Evolutionary conservation across 345 rosid genomes (phyloP).

Genomic region (Erucastrum elatum): DNA sequence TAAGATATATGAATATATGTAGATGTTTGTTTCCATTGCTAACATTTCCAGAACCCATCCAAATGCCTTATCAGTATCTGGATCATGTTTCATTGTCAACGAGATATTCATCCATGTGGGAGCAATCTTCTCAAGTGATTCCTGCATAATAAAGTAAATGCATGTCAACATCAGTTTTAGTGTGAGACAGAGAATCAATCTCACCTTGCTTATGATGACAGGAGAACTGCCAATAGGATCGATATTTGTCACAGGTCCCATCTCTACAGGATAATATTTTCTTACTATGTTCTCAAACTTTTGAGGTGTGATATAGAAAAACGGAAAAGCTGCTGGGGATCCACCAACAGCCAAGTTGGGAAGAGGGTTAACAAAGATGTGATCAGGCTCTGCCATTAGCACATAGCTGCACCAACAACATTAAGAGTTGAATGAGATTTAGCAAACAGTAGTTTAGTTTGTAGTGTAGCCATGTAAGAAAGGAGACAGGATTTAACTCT

Average conservation of each 20-base stretch:
- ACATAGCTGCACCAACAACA: conserved; percentile 60
- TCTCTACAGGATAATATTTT: conserved; percentile 68
- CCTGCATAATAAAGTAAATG: conserved; percentile 43
- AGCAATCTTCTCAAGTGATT: conserved; percentile 75
- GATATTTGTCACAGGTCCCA: conserved; percentile 70
- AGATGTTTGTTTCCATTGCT: conserved; percentile 34
- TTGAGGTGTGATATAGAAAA: conserved; percentile 82
- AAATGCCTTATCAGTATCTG: conserved; percentile 89
- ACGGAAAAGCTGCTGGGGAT: conserved; percentile 80
- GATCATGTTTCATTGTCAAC: conserved; percentile 85
- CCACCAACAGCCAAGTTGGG: conserved; percentile 75
- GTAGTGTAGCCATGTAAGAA: neutral
- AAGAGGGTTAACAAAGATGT: conserved; percentile 73
- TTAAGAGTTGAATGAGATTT: neutral
- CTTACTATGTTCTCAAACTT: conserved; percentile 55
- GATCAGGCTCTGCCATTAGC: conserved; percentile 97
- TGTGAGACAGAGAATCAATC: neutral
- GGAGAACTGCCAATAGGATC: conserved; percentile 95
- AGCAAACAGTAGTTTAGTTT: neutral
- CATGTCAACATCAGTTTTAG: neutral
- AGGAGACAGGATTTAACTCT: conserved; percentile 62
- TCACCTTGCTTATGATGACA: conserved; percentile 78
- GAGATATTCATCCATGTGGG: conserved; percentile 99
- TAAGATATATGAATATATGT: neutral
- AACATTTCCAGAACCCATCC: conserved; percentile 99